Base-by-base conservation (phyloP, 257 asterid genomes). In the Rubia yunnanensis region DNA sequence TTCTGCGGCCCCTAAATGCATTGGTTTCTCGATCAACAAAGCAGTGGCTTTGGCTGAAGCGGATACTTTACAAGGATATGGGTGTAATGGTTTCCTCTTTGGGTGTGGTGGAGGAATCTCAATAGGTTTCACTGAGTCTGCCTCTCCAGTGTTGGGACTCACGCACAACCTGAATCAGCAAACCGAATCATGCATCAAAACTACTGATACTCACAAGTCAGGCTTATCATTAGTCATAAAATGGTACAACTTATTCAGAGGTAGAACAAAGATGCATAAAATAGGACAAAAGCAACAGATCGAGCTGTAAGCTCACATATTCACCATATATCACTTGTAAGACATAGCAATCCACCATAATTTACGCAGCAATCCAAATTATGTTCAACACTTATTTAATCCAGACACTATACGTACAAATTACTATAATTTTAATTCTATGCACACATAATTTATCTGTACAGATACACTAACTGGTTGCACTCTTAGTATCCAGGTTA, bases 31-130 rank as follows among this genome's bases (percentile, higher is more conserved):
- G 2, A 78, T 76, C 64, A 64, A 69, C 30, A 78, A 20, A 72
- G 76, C 64, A 50, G 72, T 83, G 1, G 69, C 27, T 60, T 77
- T 83, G 63, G 35, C 63, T 0, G 80, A 78, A 67, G 81, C 74
- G 41, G 48, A 80, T 36, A 81, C 67, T 78, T 92, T 92, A 30
- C 99, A 94, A 39, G 99, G 99, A 81, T 92, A 92, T 10, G 99
- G 99, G 73, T 89, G 96, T 85, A 84, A 65, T 0, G 99, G 99
- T 58, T 92, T 92, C 75, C 95, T 87, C 79, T 92, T 92, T 1
- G 99, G 99, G 60, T 97, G 85, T 34, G 99, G 99, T 54, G 99
- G 99, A 28, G 99, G 99, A 58, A 92, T 89, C 66, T 89, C 99
- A 55, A 87, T 81, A 15, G 90, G 80, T 73, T 86, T 83, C 53